Base-by-base conservation (phyloP, 2,329 filamentous ascomycete genomes). In the Microdochium nivale region DNA sequence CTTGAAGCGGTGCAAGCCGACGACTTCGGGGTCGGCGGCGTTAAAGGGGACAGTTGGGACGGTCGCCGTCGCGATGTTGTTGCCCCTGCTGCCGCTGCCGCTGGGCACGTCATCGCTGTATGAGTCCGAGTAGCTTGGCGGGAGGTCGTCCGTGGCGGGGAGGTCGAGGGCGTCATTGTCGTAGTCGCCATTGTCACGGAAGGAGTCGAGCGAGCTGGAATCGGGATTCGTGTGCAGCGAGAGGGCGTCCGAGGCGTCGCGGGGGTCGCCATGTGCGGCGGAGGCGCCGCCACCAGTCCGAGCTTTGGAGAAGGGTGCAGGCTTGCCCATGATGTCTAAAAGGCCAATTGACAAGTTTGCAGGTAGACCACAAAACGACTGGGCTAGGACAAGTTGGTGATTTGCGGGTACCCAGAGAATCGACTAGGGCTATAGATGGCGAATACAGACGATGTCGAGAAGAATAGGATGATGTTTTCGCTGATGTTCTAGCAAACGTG, bases 121-220 rank as follows among this genome's bases (percentile, higher is more conserved):
- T 10, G 53, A 57, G 49, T 65, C 63, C 50, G 48, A 55, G 49
- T 66, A 66, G 54, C 56, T 59, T 5, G 63, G 63, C 2, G 62
- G 63, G 3, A 65, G 53, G 50, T 66, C 63, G 52, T 64, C 56
- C 27, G 61, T 51, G 21, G 13, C 7, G 3, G 46, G 46, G 50
- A 59, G 50, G 21, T 65, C 60, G 49, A 61, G 62, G 2, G 57
- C 56, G 48, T 65, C 53, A 27, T 55, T 49, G 25, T 54, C 60
- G 37, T 63, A 54, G 51, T 59, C 53, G 40, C 57, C 49, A 30
- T 46, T 14, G n/a, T 24, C 9, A 16, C 40, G 32, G 51, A 57
- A 58, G 27, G 49, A 43, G 2, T 43, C 24, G 5, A 33, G 51
- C 3, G 61, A 60, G 50, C 53, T 54, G 25, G 58, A 54, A 49